A percentile compares a stretch with the other conserved stretches of the same genome.
phyloP scores from a whole-genome alignment of 1,139 yeast genomes.

The Saccharomycopsis hybrid region DNA sequence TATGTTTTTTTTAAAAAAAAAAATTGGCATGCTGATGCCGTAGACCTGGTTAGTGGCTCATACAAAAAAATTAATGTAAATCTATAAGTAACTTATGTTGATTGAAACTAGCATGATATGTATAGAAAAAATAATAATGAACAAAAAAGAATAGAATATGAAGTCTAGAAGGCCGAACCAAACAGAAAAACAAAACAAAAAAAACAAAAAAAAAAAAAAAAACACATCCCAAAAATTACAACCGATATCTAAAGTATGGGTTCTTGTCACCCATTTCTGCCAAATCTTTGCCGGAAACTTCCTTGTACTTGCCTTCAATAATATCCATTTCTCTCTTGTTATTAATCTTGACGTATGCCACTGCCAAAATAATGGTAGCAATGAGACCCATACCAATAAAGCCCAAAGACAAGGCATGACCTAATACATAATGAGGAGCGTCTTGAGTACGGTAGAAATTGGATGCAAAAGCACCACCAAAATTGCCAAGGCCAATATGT shows the following conservation, averaged over 20 bases:
- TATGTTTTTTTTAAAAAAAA: no score
- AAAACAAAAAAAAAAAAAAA: background rate
- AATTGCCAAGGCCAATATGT: constrained; percentile 36
- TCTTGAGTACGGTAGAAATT: constrained; percentile 26
- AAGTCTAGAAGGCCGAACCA: background rate
- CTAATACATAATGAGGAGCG: constrained; percentile 24
- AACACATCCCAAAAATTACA: background rate
- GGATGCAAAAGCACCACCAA: constrained; percentile 35
- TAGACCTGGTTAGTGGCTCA: no score
- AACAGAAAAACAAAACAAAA: background rate
- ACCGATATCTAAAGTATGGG: constrained; percentile 12
- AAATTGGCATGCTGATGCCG: no score
- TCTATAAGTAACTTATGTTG: no score
- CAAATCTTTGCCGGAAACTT: constrained; percentile 22
- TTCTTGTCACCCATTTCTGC: constrained; percentile 20
- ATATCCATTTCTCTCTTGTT: constrained; percentile 19
- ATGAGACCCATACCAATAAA: constrained; percentile 24
- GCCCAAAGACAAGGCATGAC: constrained; percentile 25
- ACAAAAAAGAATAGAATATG: no score
- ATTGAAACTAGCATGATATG: no score
- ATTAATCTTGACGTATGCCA: constrained; percentile 22
- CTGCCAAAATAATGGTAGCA: constrained; percentile 15
- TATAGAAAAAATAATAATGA: no score
- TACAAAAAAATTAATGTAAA: no score
- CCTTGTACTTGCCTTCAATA: constrained; percentile 22